A percentile compares a stretch with the other conserved stretches of the same genome.
Conservation (phyloP, 2,329 filamentous ascomycete species). For the Fusarium torulosum region DNA sequence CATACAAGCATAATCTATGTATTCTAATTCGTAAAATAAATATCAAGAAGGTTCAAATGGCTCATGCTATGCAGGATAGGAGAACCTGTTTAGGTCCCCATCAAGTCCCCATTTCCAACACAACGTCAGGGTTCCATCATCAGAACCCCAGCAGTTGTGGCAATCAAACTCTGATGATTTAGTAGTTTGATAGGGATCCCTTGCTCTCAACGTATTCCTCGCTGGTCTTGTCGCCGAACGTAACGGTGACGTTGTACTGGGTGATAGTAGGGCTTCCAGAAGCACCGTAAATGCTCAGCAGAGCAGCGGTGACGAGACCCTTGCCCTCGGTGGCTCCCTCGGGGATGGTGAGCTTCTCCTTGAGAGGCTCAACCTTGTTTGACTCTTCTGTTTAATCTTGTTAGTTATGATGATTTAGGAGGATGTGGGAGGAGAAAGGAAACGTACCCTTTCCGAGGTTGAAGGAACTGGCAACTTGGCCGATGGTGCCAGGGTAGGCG, state of each 20-base stretch:
- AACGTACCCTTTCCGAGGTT: constrained; percentile 55
- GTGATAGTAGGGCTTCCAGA: constrained; percentile 35
- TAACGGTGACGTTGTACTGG: constrained; percentile 47
- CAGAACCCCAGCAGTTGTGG: neutral
- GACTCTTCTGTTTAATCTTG: neutral
- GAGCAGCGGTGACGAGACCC: constrained; percentile 45
- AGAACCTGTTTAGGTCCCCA: constrained; percentile 1
- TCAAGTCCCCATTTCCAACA: constrained; percentile 21
- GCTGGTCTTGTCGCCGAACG: constrained; percentile 42
- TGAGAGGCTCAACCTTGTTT: constrained; percentile 48
- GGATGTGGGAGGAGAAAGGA: neutral
- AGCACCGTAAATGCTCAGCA: constrained; percentile 50
- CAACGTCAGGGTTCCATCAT: constrained; percentile 13
- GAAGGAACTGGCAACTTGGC: constrained; percentile 47
- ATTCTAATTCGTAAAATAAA: neutral
- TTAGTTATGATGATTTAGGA: neutral
- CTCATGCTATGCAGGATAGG: neutral
- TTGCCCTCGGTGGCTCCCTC: constrained; percentile 35
- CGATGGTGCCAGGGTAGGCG: constrained; percentile 49
- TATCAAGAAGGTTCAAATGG: neutral
- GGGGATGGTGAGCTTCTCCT: constrained; percentile 48
- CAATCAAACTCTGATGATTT: constrained; percentile 1
- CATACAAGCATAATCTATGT: neutral
- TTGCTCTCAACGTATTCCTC: constrained; percentile 37
- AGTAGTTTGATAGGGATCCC: neutral